phyloP scores from a whole-genome alignment of 441 rosid genomes.

The Populus tomentosa region DNA sequence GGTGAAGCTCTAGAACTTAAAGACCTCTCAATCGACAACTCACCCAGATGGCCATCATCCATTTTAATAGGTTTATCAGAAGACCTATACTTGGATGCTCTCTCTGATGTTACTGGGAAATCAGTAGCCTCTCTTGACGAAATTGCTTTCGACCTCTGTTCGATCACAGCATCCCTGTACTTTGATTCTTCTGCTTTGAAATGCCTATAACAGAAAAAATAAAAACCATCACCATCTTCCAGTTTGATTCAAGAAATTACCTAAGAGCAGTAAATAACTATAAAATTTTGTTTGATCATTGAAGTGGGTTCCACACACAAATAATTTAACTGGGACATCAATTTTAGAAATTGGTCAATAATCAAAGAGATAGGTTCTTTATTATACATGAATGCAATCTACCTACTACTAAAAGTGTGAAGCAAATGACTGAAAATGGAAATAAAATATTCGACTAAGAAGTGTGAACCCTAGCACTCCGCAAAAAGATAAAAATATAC shows the following conservation, averaged over 20 bases:
- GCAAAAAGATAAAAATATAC: neutral
- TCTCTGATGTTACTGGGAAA: constrained; percentile 59
- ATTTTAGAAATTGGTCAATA: neutral
- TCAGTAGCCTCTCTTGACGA: constrained; percentile 53
- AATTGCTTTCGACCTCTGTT: constrained; percentile 48
- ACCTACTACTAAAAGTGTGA: neutral
- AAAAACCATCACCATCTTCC: neutral
- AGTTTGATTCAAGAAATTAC: neutral
- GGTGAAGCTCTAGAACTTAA: constrained; percentile 80
- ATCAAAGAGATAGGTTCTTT: neutral
- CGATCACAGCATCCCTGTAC: constrained; percentile 40
- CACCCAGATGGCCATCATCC: constrained; percentile 42
- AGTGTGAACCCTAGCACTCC: neutral
- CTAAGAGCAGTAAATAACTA: neutral
- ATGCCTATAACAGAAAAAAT: constrained; percentile 43
- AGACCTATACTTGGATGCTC: constrained; percentile 53
- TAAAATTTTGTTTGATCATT: neutral
- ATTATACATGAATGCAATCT: neutral
- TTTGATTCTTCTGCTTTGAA: constrained; percentile 47
- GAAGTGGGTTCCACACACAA: neutral
- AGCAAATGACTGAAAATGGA: neutral
- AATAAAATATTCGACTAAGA: neutral
- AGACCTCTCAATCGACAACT: constrained; percentile 63
- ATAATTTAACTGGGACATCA: neutral
- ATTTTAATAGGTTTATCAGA: constrained; percentile 34